Percentiles rank a stretch among this genome's conserved stretches.
Conservation (phyloP, 495 filamentous ascomycete genomes). For the Cryomyces antarcticus region DNA sequence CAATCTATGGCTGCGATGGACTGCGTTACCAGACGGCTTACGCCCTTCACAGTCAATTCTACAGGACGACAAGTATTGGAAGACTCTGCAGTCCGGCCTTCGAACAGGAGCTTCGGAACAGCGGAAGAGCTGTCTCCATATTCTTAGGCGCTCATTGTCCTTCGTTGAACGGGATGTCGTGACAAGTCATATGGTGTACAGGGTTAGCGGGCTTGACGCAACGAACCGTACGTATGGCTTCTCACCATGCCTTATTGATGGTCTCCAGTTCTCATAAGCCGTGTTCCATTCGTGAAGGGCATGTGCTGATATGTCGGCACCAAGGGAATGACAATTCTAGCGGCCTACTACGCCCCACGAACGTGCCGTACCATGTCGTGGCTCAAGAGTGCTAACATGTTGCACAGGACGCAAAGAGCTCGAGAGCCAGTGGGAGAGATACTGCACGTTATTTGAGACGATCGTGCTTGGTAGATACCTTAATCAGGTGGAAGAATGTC, state of each 20-base stretch:
- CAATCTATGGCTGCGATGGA: not conserved
- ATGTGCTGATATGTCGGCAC: too few relatives aligned
- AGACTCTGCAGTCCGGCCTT: constrained; percentile 19
- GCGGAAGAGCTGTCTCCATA: constrained; percentile 24
- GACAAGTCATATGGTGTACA: not conserved
- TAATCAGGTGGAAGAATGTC: constrained; percentile 21
- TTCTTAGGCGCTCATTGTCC: constrained; percentile 18
- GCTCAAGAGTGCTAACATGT: not conserved
- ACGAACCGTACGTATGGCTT: too few relatives aligned
- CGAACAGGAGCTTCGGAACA: constrained; percentile 20
- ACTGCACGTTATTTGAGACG: constrained; percentile 18
- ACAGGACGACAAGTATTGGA: constrained; percentile 19
- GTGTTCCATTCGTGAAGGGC: too few relatives aligned
- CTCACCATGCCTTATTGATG: too few relatives aligned
- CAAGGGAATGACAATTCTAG: too few relatives aligned
- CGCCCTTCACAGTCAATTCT: not conserved
- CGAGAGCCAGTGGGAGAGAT: constrained; percentile 12
- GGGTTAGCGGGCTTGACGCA: not conserved
- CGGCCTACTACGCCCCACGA: not conserved
- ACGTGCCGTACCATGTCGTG: not conserved
- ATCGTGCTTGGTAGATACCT: constrained; percentile 20
- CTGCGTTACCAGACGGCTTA: not conserved
- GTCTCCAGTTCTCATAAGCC: too few relatives aligned
- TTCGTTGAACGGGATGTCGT: not conserved
- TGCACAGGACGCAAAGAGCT: not conserved